Evolutionary conservation across 2,329 filamentous ascomycete genomes (phyloP), one percentile per base, ranked within the genome.

Genomic region (Colletotrichum sansevieriae): DNA sequence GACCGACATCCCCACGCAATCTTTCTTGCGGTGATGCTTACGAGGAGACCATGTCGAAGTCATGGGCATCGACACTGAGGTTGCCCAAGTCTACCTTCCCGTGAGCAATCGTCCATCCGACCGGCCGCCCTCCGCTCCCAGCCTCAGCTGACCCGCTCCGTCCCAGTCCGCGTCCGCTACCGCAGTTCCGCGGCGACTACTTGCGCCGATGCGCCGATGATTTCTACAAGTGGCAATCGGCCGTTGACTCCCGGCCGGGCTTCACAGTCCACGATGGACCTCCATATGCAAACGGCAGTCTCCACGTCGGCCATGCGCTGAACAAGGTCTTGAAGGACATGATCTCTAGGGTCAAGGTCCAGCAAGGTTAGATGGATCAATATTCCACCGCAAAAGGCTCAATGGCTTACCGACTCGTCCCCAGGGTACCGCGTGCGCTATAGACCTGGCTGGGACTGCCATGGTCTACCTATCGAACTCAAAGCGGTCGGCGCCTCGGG

Each of bases 261-360:
- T 99, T 98, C 72, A 83, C 94, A 2, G 84, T 99, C 9, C 96
- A 98, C 77, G 96, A 99, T 89, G 96, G 96, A 0, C 96, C 96
- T 0, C 96, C 96, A 0, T 99, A 98, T 78, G 96, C 96, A 71
- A 99, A 99, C 81, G 96, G 96, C 13, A 88, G 87, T 51, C 87
- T 99, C 10, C 96, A 99, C 76, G 90, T 97, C 70, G 96, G 96
- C 3, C 96, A 99, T 83, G 94, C 96, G 41, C 83, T 99, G 76
- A 99, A 99, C 81, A 99, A 99, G 82, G 91, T 98, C 73, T 85
- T 97, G 68, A 99, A 99, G 83, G 96, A 99, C 80, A 92, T 98
- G 75, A 93, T 97, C 70, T 86, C 94, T 73, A 89, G 96, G 46
- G 90, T 91, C 70, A 90, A 97, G 81, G 83, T 98, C 69, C 89